phyloP scores from a whole-genome alignment of 75 land plant species.

The Sequoiadendron giganteum region DNA sequence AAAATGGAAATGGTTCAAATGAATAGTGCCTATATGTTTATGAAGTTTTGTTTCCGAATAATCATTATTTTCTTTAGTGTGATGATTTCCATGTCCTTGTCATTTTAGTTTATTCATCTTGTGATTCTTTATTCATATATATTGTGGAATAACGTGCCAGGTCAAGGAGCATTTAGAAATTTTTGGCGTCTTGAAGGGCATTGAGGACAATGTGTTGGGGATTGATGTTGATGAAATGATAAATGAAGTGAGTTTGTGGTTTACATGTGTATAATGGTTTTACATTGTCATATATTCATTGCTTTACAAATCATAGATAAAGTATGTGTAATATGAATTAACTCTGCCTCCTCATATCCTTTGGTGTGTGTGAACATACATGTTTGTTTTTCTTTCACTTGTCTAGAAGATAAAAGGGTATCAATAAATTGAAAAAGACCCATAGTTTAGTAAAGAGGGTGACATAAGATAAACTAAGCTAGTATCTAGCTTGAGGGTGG shows the following conservation, averaged over 20 bases:
- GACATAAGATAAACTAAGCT: neutral
- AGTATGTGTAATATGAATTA: neutral
- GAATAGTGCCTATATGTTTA: neutral
- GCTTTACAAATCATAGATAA: neutral
- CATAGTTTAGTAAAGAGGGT: neutral
- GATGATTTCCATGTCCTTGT: too few species aligned
- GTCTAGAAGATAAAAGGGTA: neutral
- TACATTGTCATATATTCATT: neutral
- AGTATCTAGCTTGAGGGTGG: neutral
- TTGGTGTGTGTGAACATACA: neutral
- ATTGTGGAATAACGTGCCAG: slow-evolving; percentile 15
- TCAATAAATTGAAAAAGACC: neutral
- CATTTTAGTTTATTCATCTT: too few species aligned
- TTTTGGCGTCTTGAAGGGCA: slow-evolving; percentile 78
- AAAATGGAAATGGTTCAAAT: neutral
- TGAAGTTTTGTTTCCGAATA: neutral
- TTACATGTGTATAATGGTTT: neutral
- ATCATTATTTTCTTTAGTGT: too few species aligned
- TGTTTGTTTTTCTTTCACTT: neutral
- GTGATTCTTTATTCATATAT: neutral
- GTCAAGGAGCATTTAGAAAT: slow-evolving; percentile 87
- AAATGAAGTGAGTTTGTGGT: slow-evolving; percentile 52
- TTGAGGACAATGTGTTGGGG: slow-evolving; percentile 48
- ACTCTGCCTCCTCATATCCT: neutral
- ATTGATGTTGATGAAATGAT: slow-evolving; percentile 64